These are phyloP conservation scores for Trifolium dubium DNA, from an alignment of 306 rosid genomes.

Conservation along the genomic window DNA sequence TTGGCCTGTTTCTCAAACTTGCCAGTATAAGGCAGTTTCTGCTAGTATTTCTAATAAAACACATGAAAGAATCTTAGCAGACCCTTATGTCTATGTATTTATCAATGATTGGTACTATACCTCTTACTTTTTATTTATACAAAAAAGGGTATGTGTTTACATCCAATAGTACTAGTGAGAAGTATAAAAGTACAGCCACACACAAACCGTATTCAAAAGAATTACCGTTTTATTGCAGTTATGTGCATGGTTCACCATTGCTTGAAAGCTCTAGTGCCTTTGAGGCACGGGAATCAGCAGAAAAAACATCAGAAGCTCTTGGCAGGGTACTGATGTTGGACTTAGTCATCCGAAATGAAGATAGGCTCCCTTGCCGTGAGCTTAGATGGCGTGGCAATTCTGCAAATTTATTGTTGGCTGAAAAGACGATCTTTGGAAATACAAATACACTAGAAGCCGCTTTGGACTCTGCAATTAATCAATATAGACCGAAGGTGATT, in stretches of 20 bases:
- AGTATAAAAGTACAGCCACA: not conserved
- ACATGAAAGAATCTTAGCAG: not conserved
- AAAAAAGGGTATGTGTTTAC: not conserved
- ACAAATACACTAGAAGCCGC: conserved; percentile 62
- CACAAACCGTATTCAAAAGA: conserved; percentile 29
- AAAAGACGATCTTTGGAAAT: conserved; percentile 55
- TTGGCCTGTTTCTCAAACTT: not conserved
- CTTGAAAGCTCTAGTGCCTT: conserved; percentile 79
- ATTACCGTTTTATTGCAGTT: conserved; percentile 59
- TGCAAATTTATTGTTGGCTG: conserved; percentile 84
- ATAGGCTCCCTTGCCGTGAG: conserved; percentile 88
- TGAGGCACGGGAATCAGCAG: conserved; percentile 67
- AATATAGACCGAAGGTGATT: conserved; percentile 67
- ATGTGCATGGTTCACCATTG: conserved; percentile 92
- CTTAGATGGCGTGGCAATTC: conserved; percentile 98
- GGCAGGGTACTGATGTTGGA: conserved; percentile 92
- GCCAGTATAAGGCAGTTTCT: not conserved
- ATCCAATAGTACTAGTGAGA: not conserved
- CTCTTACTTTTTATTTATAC: conserved; percentile 10
- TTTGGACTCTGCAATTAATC: conserved; percentile 66
- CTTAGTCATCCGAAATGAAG: conserved; percentile 95
- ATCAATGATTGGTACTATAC: not conserved
- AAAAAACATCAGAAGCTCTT: conserved; percentile 75
- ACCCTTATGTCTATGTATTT: not conserved
- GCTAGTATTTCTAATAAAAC: not conserved